Evolutionary conservation across 1,284 basidiomycete genomes (phyloP), one percentile per base, ranked within the genome.

Genomic region (Papiliotrema flavescens): DNA sequence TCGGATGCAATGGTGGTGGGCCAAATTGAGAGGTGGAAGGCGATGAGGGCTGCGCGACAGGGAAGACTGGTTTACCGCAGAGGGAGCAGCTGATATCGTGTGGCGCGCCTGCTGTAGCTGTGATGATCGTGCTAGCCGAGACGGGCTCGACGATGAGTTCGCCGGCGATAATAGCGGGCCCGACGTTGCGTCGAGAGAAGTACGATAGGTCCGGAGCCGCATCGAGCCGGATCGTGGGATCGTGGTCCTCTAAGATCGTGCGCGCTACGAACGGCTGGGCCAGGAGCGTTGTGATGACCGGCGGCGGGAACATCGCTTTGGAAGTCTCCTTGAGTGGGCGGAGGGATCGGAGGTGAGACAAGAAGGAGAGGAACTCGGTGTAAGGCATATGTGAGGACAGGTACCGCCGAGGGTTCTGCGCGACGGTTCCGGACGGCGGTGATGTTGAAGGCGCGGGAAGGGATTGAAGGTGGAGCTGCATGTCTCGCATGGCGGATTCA

Each of bases 201-300:
- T 91, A 98, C 65, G 91, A 94, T 26, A 98, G 80, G 14, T 92
- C 90, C 0, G 94, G 90, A 0, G 95, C 93, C n/a, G 90, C 78
- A 70, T 98, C 93, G 23, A 98, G 82, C 2, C 96, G 86, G 36
- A 98, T 79, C 0, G 92, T 90, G 0, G 95, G 90, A 62, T 98
- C 96, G 19, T 94, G 89, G 75, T 98, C 95, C 76, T 98, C 96
- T 3, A 82, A 80, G 24, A 88, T 76, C 20, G 93, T 77, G 34
- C 95, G 83, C 17, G 89, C 83, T 24, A 98, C 76, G 77, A 97
- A 97, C 0, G 94, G 88, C 46, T 93, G 81, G 0, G 85, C 83
- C 1, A 89, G 78, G 26, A 90, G 81, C 39, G 85, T 84, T 34
- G 85, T 81, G 77, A 91, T 83, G 20, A 80, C 78, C 17, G 88